These are phyloP conservation scores for Fusarium multiceps DNA, from an alignment of 2,329 filamentous ascomycete species.

Conservation along the genomic window DNA sequence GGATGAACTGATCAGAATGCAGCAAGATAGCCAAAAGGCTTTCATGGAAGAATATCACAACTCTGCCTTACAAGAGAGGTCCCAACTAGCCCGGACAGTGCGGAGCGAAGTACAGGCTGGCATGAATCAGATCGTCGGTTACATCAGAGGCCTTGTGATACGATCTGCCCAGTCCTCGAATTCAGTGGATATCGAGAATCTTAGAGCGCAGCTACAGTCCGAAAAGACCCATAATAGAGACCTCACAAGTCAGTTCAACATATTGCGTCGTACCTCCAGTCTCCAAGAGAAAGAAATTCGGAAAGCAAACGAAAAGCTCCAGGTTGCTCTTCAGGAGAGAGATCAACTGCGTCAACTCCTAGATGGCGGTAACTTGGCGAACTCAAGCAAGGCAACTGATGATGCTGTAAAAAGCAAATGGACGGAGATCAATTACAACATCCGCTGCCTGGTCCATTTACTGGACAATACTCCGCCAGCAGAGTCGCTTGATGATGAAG, in stretches of 20 bases:
- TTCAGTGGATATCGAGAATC: rapidly evolving
- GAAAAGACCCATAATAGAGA: too few species aligned
- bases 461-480: neutral
- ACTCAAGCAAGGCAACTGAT: conserved; percentile 27
- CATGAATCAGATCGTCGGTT: neutral
- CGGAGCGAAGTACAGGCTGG: neutral
- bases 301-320: neutral
- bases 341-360: neutral
- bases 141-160: rapidly evolving
- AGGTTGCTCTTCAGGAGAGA: neutral
- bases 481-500: rapidly evolving
- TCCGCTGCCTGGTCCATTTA: conserved; percentile 8
- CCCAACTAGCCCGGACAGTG: neutral
- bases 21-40: neutral
- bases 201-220: too few species aligned
- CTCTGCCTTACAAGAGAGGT: neutral
- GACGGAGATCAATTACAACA: conserved; percentile 34
- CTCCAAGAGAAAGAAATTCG: too few species aligned
- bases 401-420: conserved; percentile 19
- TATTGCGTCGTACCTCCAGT: too few species aligned
- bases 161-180: neutral
- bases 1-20: too few species aligned
- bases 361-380: neutral
- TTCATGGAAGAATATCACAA: neutral
- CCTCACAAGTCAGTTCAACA: too few species aligned